Conservation (phyloP, 352 stramenopile genomes). For the Globisporangium camurandrum region DNA sequence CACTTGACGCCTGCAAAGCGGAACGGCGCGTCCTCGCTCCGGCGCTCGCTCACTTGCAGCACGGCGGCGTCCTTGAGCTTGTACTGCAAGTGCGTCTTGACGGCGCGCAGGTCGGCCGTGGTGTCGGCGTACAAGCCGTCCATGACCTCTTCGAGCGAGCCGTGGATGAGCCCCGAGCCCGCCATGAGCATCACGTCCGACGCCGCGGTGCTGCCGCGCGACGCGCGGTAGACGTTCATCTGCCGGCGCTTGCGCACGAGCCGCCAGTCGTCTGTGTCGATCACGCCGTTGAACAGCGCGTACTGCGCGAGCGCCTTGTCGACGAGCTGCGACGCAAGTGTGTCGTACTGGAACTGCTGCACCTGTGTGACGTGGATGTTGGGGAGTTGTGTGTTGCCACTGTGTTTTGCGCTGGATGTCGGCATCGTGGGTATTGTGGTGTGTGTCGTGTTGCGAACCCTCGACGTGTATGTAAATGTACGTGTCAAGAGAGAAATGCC, state of each 20-base stretch:
- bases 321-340: neutral
- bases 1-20: slow-evolving; percentile 47
- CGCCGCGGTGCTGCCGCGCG: neutral
- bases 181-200: slow-evolving; percentile 9
- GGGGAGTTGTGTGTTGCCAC: neutral
- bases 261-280: slow-evolving; percentile 11
- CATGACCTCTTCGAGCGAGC: slow-evolving; percentile 28
- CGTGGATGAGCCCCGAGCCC: slow-evolving; percentile 7
- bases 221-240: slow-evolving; percentile 11
- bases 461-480: too few relatives aligned
- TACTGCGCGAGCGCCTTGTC: slow-evolving; percentile 6
- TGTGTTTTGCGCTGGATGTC: neutral
- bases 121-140: slow-evolving; percentile 34
- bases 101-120: slow-evolving; percentile 26
- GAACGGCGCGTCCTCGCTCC: slow-evolving; percentile 23
- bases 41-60: slow-evolving; percentile 23
- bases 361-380: neutral
- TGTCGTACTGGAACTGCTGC: slow-evolving; percentile 7
- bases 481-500: too few relatives aligned
- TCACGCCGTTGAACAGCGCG: slow-evolving; percentile 6
- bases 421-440: neutral
- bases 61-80: slow-evolving; percentile 24
- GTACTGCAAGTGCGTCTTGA: slow-evolving; percentile 28
- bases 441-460: too few relatives aligned
- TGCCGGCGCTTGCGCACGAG: slow-evolving; percentile 11